Evolutionary conservation across 306 rosid species (phyloP).

Genomic region (Lagenaria siceraria): DNA sequence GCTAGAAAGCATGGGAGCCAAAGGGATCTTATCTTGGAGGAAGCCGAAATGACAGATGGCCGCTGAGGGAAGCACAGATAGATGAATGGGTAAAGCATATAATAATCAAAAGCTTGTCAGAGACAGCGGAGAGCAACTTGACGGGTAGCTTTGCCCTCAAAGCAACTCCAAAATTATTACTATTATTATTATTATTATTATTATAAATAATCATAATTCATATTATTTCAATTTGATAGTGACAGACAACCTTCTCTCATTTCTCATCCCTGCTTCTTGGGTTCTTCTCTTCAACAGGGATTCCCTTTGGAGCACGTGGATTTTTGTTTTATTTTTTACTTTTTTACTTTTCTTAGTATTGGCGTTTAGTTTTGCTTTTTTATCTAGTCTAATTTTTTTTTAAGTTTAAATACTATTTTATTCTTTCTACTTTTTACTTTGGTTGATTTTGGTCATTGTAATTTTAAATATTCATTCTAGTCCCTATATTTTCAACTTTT

Average conservation of each 20-base stretch:
- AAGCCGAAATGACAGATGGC: constrained; percentile 1
- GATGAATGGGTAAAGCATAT: constrained; percentile 1
- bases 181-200: no score
- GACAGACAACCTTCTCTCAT: not conserved
- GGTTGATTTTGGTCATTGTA: no score
- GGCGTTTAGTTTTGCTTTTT: not conserved
- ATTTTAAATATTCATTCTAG: no score
- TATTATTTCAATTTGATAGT: not conserved
- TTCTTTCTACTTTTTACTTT: no score
- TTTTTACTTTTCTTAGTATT: not conserved
- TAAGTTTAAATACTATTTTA: no score
- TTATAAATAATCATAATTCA: no score
- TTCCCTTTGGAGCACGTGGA: constrained; percentile 3
- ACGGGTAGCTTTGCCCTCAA: not conserved
- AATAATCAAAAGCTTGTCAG: constrained; percentile 2
- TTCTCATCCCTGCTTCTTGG: not conserved
- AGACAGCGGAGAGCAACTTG: not conserved
- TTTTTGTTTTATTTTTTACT: not conserved
- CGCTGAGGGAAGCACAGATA: constrained; percentile 9
- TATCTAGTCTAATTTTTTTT: no score
- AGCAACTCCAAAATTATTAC: not conserved
- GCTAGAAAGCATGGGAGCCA: not conserved
- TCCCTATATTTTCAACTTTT: no score
- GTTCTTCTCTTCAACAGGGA: not conserved
- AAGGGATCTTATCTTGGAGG: not conserved